phyloP scores from a whole-genome alignment of 2,329 filamentous ascomycete genomes.

The Coniochaeta sp. region DNA sequence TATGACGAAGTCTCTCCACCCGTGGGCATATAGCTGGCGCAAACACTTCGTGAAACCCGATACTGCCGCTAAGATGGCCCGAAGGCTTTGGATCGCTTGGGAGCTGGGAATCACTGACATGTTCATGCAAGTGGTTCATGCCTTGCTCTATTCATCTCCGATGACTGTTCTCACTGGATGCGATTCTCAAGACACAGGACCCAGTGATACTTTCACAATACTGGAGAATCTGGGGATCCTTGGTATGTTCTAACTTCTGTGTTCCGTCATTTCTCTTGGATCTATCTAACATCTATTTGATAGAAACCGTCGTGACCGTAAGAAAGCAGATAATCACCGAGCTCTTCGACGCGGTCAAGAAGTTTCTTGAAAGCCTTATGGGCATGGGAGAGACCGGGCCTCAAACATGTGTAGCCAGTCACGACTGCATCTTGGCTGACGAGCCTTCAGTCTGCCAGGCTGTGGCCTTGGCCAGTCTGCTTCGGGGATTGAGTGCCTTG shows the following conservation, averaged over 20 bases:
- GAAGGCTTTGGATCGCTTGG: constrained; percentile 22
- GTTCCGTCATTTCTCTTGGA: neutral
- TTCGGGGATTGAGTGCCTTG: neutral
- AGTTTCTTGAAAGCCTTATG: neutral
- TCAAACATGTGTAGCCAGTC: neutral
- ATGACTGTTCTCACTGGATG: neutral
- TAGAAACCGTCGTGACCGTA: neutral
- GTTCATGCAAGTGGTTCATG: constrained; percentile 9
- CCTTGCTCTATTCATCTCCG: neutral
- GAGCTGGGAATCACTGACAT: constrained; percentile 18
- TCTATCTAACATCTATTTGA: neutral
- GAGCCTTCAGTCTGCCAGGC: neutral
- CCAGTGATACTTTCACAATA: neutral
- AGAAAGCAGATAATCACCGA: neutral
- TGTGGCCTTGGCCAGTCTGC: neutral
- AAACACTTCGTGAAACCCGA: constrained; percentile 12
- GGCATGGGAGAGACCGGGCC: neutral
- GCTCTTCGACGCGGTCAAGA: neutral
- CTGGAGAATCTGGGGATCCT: neutral
- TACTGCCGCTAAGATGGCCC: constrained; percentile 10
- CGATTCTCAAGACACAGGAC: too few relatives aligned
- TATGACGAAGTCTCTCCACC: constrained; percentile 14
- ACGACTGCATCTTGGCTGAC: neutral
- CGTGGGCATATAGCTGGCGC: constrained; percentile 12
- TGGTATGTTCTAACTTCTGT: neutral